phyloP scores from a whole-genome alignment of 768 basidiomycete genomes.

The Pholiota conissans region DNA sequence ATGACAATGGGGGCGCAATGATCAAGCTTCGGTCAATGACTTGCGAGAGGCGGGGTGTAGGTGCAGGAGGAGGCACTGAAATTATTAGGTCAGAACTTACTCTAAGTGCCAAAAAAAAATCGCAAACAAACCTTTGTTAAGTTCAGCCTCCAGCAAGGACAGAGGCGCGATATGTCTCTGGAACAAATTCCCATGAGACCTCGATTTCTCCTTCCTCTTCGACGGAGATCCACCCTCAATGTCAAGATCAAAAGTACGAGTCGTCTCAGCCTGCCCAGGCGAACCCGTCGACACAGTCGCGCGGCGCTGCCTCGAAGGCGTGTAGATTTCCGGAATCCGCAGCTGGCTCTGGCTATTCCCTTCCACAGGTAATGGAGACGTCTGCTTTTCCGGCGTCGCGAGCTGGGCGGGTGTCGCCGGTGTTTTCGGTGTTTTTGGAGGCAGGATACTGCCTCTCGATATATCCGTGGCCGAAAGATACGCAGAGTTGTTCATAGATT shows the following conservation, averaged over 20 bases:
- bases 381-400: slow-evolving; percentile 10
- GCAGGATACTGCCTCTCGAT: slow-evolving; percentile 21
- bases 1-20: slow-evolving; percentile 51
- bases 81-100: not conserved
- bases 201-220: slow-evolving; percentile 65
- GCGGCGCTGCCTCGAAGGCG: slow-evolving; percentile 49
- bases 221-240: slow-evolving; percentile 53
- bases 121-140: slow-evolving; percentile 56
- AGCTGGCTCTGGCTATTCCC: slow-evolving; percentile 28
- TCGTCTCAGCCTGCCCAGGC: slow-evolving; percentile 37
- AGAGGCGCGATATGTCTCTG: slow-evolving; percentile 67
- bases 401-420: slow-evolving; percentile 10
- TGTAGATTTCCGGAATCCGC: slow-evolving; percentile 35
- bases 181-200: slow-evolving; percentile 64
- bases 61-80: slow-evolving; percentile 35
- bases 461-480: slow-evolving; percentile 29
- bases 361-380: slow-evolving; percentile 18
- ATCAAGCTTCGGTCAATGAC: slow-evolving; percentile 72
- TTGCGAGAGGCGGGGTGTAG: slow-evolving; percentile 61
- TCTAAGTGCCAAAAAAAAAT: not conserved
- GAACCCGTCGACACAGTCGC: slow-evolving; percentile 72
- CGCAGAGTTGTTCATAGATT: slow-evolving; percentile 28
- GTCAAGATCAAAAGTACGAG: slow-evolving; percentile 25
- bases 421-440: slow-evolving; percentile 10
- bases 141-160: slow-evolving; percentile 61